Evolutionary conservation across 257 asterid genomes (phyloP).

Genomic region (Lycium barbarum): DNA sequence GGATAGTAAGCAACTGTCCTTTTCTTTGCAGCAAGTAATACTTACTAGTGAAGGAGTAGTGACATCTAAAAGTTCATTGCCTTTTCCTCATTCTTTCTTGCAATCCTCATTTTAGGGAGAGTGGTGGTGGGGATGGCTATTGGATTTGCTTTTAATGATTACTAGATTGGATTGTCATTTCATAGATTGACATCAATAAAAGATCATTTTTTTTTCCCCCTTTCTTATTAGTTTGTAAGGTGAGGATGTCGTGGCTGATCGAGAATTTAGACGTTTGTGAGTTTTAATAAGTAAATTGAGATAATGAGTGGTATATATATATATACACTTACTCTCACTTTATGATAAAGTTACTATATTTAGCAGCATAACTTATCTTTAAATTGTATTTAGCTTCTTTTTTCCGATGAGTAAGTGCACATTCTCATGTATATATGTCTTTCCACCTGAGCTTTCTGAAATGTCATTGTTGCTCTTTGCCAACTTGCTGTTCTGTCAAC

Average conservation of each 20-base stretch:
- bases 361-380: neutral
- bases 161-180: neutral
- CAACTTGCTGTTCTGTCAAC: conserved; percentile 38
- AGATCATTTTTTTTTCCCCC: neutral
- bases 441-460: conserved; percentile 14
- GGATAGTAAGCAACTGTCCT: conserved; percentile 40
- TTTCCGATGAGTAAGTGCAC: neutral
- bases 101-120: conserved; percentile 6
- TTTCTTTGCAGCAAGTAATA: conserved; percentile 33
- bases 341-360: neutral
- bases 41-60: conserved; percentile 11
- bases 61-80: conserved; percentile 12
- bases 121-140: neutral
- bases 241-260: neutral
- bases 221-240: neutral
- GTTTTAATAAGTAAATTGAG: neutral
- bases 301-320: neutral
- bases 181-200: neutral
- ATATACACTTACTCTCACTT: neutral
- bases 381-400: neutral
- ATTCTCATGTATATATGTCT: neutral
- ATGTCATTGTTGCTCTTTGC: conserved; percentile 29
- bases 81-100: conserved; percentile 16
- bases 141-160: conserved; percentile 8
- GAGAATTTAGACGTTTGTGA: neutral